Evolutionary conservation across 2,329 filamentous ascomycete genomes (phyloP).

Genomic region (Hymenoscyphus repandus): DNA sequence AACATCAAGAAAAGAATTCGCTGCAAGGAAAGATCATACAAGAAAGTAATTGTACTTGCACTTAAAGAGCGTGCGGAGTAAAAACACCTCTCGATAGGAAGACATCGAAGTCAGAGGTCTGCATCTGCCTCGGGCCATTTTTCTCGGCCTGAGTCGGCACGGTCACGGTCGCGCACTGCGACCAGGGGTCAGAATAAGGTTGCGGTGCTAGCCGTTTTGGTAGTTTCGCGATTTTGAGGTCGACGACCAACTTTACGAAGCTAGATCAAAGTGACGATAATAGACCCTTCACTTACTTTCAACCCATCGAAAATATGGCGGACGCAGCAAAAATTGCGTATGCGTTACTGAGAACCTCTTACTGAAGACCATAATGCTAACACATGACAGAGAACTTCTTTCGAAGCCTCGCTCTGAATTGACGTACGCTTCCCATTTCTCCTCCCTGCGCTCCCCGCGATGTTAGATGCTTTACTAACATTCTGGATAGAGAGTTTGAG

Average conservation of each 20-base stretch:
- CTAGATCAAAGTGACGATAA: conserved; percentile 6
- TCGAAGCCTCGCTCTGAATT: conserved; percentile 85
- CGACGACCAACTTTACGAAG: conserved; percentile 15
- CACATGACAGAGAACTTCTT: conserved; percentile 66
- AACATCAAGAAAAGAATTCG: conserved; percentile 45
- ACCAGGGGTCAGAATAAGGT: conserved; percentile 10
- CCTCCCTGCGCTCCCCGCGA: conserved; percentile 12
- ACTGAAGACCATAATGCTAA: conserved; percentile 17
- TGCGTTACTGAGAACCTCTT: conserved; percentile 5
- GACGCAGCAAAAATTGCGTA: conserved; percentile 70
- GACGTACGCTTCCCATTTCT: conserved; percentile 58
- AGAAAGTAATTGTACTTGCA: conserved; percentile 9
- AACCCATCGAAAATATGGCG: conserved; percentile 42
- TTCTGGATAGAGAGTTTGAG: conserved; percentile 70
- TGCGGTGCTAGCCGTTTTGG: conserved; percentile 20
- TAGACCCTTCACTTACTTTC: conserved; percentile 15
- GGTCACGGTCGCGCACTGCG: background rate
- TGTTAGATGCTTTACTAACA: conserved; percentile 18
- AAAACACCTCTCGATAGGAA: background rate
- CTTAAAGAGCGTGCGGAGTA: conserved; percentile 21
- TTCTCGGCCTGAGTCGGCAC: conserved; percentile 12
- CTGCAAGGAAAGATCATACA: conserved; percentile 1
- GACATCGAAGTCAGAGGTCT: background rate
- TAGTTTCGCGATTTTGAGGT: conserved; percentile 18
- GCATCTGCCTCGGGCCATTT: conserved; percentile 20